Base-by-base conservation (phyloP, 805 yeast genomes). In the Myxozyma mucilagina region DNA sequence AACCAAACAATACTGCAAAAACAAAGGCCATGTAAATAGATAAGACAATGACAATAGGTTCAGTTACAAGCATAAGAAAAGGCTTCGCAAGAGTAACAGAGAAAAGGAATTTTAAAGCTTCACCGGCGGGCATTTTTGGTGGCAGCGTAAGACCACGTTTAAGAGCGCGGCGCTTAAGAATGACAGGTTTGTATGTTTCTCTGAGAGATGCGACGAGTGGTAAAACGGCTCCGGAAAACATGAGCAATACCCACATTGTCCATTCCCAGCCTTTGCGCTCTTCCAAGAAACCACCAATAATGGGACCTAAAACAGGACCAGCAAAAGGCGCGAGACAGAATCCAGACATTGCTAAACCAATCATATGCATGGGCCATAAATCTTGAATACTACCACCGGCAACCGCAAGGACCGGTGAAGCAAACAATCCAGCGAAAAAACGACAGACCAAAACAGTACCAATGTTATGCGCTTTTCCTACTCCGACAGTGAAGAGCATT, bases 341-440 rank as follows among this genome's bases (percentile, higher is more conserved):
- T 87, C 91, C 86, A 73, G 83, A 82, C 85, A 87, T 82, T 18
- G 93, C 90, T 1, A 84, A 68, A 20, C 90, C 88, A 69, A 84
- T 74, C 72, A 84, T 84, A 50, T 81, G 81, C 38, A 85, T 82
- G 31, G 79, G 80, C 87, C 91, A 89, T 51, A 89, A 74, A 75
- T 89, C 96, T 61, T 84, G 77, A 66, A 89, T 83, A 14, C 92
- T 83, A 65, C 96, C 96, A 60, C 92, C 93, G n/a, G 90, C 96
- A 67, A 89, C 83, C 4, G 96, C 87, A 72, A 90, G 79, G 0
- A 94, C 90, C 2, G 96, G 96, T 1, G 93, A 86, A 1, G 92
- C 88, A 53, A 87, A 80, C 34, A 86, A 78, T 0, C 96, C 96
- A 32, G 89, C 79, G 70, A 90, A 84, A 71, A 89, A 90, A 68